Conservation (phyloP, 129 eudicot species). For the Helichrysum umbraculigerum region DNA sequence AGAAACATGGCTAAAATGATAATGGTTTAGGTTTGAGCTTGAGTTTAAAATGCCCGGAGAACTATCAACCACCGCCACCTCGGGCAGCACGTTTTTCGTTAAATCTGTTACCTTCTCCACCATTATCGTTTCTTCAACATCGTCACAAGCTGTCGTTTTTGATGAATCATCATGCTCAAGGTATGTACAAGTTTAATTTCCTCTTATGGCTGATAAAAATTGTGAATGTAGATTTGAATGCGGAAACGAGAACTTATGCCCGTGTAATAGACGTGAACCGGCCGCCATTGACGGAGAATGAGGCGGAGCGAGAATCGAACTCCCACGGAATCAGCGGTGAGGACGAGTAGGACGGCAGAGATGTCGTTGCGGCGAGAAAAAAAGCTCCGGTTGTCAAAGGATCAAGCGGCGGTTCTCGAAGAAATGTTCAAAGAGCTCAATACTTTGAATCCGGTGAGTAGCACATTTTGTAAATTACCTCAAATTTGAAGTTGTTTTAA, state of each 20-base stretch:
- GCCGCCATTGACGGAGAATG: conserved; percentile 45
- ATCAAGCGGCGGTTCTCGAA: conserved; percentile 81
- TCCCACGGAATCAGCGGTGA: conserved; percentile 45
- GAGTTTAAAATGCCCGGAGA: conserved; percentile 51
- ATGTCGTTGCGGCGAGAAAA: conserved; percentile 60
- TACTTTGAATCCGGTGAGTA: conserved; percentile 86
- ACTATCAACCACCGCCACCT: conserved; percentile 33
- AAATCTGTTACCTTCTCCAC: conserved; percentile 43
- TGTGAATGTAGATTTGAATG: conserved; percentile 44
- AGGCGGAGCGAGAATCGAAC: conserved; percentile 59
- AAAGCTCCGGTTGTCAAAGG: conserved; percentile 73
- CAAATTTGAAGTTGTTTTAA: neutral
- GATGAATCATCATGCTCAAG: conserved; percentile 23
- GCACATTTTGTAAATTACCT: conserved; percentile 31
- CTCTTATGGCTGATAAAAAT: neutral
- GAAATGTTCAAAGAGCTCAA: conserved; percentile 76
- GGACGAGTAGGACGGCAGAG: conserved; percentile 61
- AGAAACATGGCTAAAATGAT: conserved; percentile 47
- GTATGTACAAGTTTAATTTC: conserved; percentile 18
- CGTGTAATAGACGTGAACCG: conserved; percentile 55
- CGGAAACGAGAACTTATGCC: conserved; percentile 38
- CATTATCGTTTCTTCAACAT: conserved; percentile 34
- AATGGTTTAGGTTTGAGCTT: conserved; percentile 64
- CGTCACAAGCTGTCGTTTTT: conserved; percentile 34
- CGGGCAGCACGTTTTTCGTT: conserved; percentile 39